Conservation (phyloP, 78 protist genomes). For the Polysphondylium violaceum region DNA sequence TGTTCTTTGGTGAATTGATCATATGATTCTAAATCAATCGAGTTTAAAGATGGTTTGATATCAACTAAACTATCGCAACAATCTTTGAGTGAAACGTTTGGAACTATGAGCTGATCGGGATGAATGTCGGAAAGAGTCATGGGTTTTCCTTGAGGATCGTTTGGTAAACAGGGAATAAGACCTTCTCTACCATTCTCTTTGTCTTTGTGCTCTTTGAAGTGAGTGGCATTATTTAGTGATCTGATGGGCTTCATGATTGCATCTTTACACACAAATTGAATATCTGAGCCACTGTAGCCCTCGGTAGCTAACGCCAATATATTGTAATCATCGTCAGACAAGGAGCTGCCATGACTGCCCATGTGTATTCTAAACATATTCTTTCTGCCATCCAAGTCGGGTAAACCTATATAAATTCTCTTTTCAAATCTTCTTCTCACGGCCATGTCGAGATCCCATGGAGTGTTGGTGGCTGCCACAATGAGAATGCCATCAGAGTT, state of each 20-base stretch:
- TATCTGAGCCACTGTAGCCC: constrained; percentile 39
- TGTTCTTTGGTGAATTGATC: constrained; percentile 67
- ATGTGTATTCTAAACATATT: constrained; percentile 62
- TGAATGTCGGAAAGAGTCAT: constrained; percentile 87
- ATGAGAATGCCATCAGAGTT: constrained; percentile 73
- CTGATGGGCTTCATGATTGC: too few species aligned
- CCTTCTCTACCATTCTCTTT: constrained; percentile 59
- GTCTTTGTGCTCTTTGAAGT: constrained; percentile 49
- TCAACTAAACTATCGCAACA: constrained; percentile 53
- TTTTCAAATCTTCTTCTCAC: constrained; percentile 80
- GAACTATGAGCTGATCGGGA: constrained; percentile 59
- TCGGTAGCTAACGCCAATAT: constrained; percentile 48
- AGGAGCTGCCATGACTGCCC: not conserved
- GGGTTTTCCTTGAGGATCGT: constrained; percentile 72
- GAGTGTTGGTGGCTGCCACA: constrained; percentile 86
- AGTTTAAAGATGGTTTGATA: constrained; percentile 75
- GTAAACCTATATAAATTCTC: constrained; percentile 85
- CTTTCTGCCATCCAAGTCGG: constrained; percentile 43
- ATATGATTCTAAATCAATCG: constrained; percentile 58
- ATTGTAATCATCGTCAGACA: not conserved
- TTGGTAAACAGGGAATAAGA: constrained; percentile 84
- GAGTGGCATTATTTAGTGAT: too few species aligned
- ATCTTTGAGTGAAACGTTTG: constrained; percentile 29
- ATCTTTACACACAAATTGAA: too few species aligned
- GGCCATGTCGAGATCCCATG: constrained; percentile 89